phyloP scores from a whole-genome alignment of 768 basidiomycete species.

The Macrolepiota fuliginosa region DNA sequence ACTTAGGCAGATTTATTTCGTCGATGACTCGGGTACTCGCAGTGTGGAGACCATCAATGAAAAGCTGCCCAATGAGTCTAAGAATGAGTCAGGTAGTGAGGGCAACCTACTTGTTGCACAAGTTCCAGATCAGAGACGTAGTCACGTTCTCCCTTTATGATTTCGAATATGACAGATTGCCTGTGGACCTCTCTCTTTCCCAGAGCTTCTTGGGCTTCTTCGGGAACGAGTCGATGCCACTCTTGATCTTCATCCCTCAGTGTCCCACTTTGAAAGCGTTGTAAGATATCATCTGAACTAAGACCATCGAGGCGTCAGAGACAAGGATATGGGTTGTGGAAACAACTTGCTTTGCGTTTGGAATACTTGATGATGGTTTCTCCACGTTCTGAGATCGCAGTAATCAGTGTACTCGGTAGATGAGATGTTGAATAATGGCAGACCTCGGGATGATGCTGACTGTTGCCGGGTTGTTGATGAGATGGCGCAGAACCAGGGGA shows the following conservation, averaged over 20 bases:
- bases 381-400: not conserved
- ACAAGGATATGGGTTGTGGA: slow-evolving; percentile 23
- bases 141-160: slow-evolving; percentile 86
- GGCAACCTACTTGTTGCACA: slow-evolving; percentile 54
- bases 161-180: slow-evolving; percentile 85
- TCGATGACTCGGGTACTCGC: slow-evolving; percentile 67
- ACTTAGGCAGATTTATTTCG: slow-evolving; percentile 51
- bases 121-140: slow-evolving; percentile 81
- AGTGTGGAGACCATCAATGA: slow-evolving; percentile 60
- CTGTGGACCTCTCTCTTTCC: slow-evolving; percentile 78
- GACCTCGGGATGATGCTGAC: not conserved
- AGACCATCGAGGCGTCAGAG: slow-evolving; percentile 37
- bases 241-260: slow-evolving; percentile 70
- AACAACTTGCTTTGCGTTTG: not conserved
- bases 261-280: slow-evolving; percentile 65
- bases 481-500: slow-evolving; percentile 35
- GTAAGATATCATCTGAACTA: slow-evolving; percentile 60
- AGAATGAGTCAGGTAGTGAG: not conserved
- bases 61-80: slow-evolving; percentile 48
- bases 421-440: not conserved
- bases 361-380: not conserved
- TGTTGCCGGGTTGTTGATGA: slow-evolving; percentile 13
- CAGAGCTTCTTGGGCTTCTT: slow-evolving; percentile 66
- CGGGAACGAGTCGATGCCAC: slow-evolving; percentile 80
- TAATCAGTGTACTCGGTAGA: not conserved